Evolutionary conservation across 169 alveolate species (phyloP), one percentile per base, ranked within the genome.

Genomic region (Theileria orientalis): DNA sequence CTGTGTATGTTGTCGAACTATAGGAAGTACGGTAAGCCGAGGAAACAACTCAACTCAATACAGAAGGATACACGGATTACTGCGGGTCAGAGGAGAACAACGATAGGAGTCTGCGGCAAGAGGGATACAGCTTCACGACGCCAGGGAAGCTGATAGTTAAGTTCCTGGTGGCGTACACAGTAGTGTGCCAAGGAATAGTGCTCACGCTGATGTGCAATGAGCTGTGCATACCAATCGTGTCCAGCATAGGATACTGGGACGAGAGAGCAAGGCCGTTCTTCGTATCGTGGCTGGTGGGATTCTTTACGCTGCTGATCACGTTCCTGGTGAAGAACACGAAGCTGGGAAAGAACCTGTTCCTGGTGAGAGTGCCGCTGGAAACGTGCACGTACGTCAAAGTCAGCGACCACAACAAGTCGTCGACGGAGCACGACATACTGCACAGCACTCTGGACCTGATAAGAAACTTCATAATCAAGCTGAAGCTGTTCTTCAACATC

Each of bases 191-290:
- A 72, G 51, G 84, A 14, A 74, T 76, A 32, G 89, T 89, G 47
- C 19, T 79, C 29, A n/a, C 83, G 6, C 56, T 84, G 33, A 80
- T 85, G n/a, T 72, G 75, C 52, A 89, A 85, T 47, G 94, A 89
- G 69, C 61, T 85, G 71, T 89, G 94, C 73, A 82, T 89, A 19
- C 83, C 79, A 21, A 46, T 82, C 51, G 85, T 69, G 54, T 83
- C 59, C 44, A 74, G 85, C 52, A 75, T 85, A 27, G 67, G 52
- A 21, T 52, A 83, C 69, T 89, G 94, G 94, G 90, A 89, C 46
- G 74, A 46, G 63, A 73, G 94, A 6, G 92, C 94, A 2, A 82
- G 47, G 40, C 85, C 85, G 29, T 82, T 73, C 32, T 47, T 82
- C n/a, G 30, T 82, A 13, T 66, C 84, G 41, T 82, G 89, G 85